A percentile compares a stretch with the other conserved stretches of the same genome.
Conservation (phyloP, 306 rosid genomes). For the Rubus idaeus region DNA sequence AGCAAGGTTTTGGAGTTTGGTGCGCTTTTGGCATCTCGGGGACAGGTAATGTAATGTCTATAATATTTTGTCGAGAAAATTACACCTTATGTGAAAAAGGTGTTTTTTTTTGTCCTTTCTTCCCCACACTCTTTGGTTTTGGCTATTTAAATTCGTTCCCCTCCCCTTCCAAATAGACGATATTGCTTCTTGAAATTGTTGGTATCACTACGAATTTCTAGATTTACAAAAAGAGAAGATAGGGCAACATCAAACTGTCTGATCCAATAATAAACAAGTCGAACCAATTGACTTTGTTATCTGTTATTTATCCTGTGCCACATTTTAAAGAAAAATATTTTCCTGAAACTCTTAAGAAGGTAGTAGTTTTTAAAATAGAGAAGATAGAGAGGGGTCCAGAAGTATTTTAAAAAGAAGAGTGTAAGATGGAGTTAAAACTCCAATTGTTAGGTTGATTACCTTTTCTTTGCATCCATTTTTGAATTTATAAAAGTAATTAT, state of each 20-base stretch:
- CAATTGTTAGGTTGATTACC: not conserved
- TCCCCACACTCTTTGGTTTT: not conserved
- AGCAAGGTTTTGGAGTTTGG: slow-evolving; percentile 95
- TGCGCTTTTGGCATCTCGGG: slow-evolving; percentile 89
- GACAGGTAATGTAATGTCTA: slow-evolving; percentile 61
- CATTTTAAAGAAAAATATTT: not conserved
- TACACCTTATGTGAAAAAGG: not conserved
- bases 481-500: not conserved
- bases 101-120: not conserved
- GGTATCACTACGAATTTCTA: not conserved
- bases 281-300: not conserved
- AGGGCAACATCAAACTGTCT: not conserved
- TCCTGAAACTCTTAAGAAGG: not conserved
- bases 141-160: not conserved
- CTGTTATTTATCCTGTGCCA: not conserved
- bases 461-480: not conserved
- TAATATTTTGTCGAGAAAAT: not conserved
- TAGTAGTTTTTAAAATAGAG: not conserved
- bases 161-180: not conserved
- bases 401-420: not conserved
- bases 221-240: not conserved
- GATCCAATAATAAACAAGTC: not conserved
- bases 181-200: not conserved
- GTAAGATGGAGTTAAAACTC: not conserved
- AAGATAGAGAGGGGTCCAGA: not conserved